A percentile compares a stretch with the other conserved stretches of the same genome.
phyloP scores from a whole-genome alignment of 1,139 yeast species.

The Arxiozyma telluris region DNA sequence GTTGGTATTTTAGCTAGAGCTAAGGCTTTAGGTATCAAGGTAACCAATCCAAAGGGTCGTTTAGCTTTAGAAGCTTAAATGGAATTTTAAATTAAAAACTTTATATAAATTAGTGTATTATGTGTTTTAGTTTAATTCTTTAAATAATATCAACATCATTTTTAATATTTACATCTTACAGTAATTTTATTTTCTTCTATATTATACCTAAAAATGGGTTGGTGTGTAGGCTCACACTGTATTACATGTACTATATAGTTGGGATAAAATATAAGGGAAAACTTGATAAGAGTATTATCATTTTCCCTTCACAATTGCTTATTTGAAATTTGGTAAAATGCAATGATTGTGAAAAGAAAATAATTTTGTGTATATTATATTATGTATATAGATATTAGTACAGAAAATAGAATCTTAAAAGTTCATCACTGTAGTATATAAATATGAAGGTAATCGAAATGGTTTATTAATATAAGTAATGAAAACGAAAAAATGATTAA shows the following conservation, averaged over 20 bases:
- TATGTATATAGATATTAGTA: no score
- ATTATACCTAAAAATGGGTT: background rate
- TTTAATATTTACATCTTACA: constrained; percentile 1
- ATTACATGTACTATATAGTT: no score
- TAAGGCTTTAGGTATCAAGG: constrained; percentile 96
- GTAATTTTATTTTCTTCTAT: background rate
- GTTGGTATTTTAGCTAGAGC: constrained; percentile 94
- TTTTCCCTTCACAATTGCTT: background rate
- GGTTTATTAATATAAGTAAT: background rate
- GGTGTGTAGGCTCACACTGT: no score
- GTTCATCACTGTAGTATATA: background rate
- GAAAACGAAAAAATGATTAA: background rate
- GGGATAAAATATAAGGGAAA: no score
- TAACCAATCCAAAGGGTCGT: constrained; percentile 99
- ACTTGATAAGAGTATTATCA: background rate
- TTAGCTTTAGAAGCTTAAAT: constrained; percentile 91
- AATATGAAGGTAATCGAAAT: background rate
- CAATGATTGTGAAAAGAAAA: background rate
- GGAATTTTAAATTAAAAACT: constrained; percentile 3
- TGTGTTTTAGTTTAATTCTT: constrained; percentile 3
- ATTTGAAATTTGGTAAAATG: background rate
- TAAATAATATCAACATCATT: constrained; percentile 3
- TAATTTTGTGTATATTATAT: background rate
- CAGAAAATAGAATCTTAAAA: background rate
- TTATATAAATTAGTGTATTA: constrained; percentile 1